phyloP scores from a whole-genome alignment of 352 stramenopile species.

The Pythium volutum region DNA sequence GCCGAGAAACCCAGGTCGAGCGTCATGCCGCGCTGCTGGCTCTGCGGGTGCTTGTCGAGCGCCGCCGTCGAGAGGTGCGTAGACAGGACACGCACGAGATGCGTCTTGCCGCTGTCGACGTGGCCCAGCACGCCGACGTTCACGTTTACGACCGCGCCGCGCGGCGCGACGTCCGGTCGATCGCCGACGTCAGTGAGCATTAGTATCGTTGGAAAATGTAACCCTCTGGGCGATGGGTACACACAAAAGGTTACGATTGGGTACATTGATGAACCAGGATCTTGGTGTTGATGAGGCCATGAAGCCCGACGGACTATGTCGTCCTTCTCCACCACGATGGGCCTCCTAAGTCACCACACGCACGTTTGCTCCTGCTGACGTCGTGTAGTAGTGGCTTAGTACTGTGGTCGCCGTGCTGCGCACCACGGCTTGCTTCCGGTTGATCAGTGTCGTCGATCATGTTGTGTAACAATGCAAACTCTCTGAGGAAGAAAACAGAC shows the following conservation, averaged over 20 bases:
- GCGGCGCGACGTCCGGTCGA: not conserved
- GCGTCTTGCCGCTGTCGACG: conserved; percentile 98
- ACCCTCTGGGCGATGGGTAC: not conserved
- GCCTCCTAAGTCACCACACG: too few species aligned
- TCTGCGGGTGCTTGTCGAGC: conserved; percentile 98
- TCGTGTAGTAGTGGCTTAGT: too few species aligned
- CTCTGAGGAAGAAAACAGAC: too few species aligned
- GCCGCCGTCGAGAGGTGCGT: conserved; percentile 97
- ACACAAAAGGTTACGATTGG: not conserved
- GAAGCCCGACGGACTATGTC: too few species aligned
- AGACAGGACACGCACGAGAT: conserved; percentile 94
- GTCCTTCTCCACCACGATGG: too few species aligned
- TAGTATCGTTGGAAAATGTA: not conserved
- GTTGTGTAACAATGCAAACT: too few species aligned
- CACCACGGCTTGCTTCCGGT: too few species aligned
- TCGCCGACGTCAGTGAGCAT: not conserved
- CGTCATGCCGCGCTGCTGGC: conserved; percentile 95
- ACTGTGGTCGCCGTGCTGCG: too few species aligned
- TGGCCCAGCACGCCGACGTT: conserved; percentile 99
- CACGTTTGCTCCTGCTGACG: too few species aligned
- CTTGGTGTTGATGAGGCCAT: too few species aligned
- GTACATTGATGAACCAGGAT: too few species aligned
- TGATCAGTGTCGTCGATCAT: too few species aligned
- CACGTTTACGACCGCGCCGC: conserved; percentile 73
- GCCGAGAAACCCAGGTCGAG: conserved; percentile 98